A percentile compares a stretch with the other conserved stretches of the same genome.
These are phyloP conservation scores for Phytopythium boreale DNA, from an alignment of 352 stramenopile species.

Conservation along the genomic window DNA sequence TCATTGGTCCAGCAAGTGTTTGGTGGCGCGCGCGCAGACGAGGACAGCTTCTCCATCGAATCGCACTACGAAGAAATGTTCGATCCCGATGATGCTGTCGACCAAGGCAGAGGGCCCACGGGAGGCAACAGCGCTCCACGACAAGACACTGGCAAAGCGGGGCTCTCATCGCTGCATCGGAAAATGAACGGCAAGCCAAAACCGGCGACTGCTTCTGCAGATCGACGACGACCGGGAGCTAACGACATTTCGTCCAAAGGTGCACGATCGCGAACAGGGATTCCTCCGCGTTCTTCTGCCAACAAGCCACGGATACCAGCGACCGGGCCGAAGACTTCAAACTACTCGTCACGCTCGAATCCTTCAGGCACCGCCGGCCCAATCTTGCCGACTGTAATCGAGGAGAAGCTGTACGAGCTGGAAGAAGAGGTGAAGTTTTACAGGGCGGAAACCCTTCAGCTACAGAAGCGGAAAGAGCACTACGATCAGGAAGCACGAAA, in stretches of 20 bases:
- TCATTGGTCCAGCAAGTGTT: slow-evolving; percentile 65
- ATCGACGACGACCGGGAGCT: not conserved
- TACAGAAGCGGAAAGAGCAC: slow-evolving; percentile 69
- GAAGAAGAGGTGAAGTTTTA: slow-evolving; percentile 87
- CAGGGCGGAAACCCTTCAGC: slow-evolving; percentile 73
- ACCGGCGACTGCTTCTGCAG: not conserved
- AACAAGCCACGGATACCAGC: slow-evolving; percentile 3
- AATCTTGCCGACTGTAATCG: slow-evolving; percentile 61
- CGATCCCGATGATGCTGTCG: not conserved
- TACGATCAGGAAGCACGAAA: slow-evolving; percentile 65
- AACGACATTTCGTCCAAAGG: not conserved
- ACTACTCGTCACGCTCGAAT: not conserved
- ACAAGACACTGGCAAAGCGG: not conserved
- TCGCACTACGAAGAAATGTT: slow-evolving; percentile 7
- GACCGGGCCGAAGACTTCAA: not conserved
- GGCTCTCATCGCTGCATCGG: slow-evolving; percentile 20
- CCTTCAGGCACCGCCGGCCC: not conserved
- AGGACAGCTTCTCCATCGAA: slow-evolving; percentile 5
- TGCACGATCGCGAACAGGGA: not conserved
- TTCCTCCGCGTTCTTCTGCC: not conserved
- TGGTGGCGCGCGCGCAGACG: slow-evolving; percentile 12
- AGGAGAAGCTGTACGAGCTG: slow-evolving; percentile 77
- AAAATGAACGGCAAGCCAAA: slow-evolving; percentile 25
- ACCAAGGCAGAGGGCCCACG: not conserved
- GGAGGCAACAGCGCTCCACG: not conserved